Conservation (phyloP, 768 basidiomycete genomes). For the Mycena sanguinolenta region DNA sequence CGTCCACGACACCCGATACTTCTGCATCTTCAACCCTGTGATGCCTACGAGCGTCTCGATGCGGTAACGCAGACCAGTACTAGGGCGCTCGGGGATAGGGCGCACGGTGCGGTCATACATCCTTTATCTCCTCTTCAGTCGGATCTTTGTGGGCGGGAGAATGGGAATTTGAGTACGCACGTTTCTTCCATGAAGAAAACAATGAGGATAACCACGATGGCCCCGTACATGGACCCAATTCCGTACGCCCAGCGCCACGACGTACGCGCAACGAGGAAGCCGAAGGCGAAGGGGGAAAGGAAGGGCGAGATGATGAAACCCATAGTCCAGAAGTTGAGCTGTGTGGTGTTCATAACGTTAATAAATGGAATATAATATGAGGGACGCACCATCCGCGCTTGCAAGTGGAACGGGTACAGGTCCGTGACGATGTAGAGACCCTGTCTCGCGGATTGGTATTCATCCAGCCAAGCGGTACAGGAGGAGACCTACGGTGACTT, state of each 20-base stretch:
- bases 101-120: conserved; percentile 72
- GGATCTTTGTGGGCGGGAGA: too few relatives aligned
- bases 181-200: conserved; percentile 75
- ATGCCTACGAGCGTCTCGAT: conserved; percentile 73
- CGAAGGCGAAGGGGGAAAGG: neutral
- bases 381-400: neutral
- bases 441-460: too few relatives aligned
- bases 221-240: neutral
- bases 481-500: neutral
- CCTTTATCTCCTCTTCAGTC: conserved; percentile 35
- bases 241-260: neutral
- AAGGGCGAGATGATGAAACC: neutral
- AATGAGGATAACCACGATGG: conserved; percentile 54
- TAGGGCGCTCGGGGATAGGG: conserved; percentile 59
- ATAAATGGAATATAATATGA: neutral
- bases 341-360: too few relatives aligned
- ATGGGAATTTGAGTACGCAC: too few relatives aligned
- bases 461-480: neutral
- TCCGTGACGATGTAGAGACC: neutral
- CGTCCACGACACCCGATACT: conserved; percentile 66
- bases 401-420: conserved; percentile 52
- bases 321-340: neutral
- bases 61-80: conserved; percentile 60
- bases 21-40: conserved; percentile 69
- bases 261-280: neutral